Evolutionary conservation across 2,329 filamentous ascomycete genomes (phyloP).

Genomic region (Fusarium albosuccineum): DNA sequence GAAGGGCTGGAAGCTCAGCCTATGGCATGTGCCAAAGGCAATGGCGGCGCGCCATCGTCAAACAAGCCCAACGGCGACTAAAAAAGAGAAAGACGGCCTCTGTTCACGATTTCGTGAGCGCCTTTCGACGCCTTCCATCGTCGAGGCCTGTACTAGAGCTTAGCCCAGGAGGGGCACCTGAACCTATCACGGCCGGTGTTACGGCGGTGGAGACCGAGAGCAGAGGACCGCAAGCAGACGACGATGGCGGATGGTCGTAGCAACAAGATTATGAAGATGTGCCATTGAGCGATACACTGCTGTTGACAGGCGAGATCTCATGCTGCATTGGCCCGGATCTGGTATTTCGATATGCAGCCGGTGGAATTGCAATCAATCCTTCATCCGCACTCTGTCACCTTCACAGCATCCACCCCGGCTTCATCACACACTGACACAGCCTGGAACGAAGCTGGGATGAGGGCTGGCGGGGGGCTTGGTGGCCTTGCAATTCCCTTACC

Average conservation of each 20-base stretch:
- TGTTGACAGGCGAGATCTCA: slow-evolving; percentile 10
- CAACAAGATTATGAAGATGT: slow-evolving; percentile 17
- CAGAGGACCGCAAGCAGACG: slow-evolving; percentile 5
- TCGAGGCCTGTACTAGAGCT: slow-evolving; percentile 9
- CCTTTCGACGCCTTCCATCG: slow-evolving; percentile 9
- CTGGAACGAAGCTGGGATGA: slow-evolving; percentile 25
- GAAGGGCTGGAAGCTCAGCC: slow-evolving; percentile 36
- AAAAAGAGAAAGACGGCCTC: slow-evolving; percentile 10
- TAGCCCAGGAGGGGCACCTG: slow-evolving; percentile 1
- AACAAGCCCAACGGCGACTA: slow-evolving; percentile 26
- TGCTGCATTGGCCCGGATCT: slow-evolving; percentile 10
- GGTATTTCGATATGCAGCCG: slow-evolving; percentile 9
- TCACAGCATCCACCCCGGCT: not conserved
- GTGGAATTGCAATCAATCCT: slow-evolving; percentile 14
- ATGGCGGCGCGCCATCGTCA: slow-evolving; percentile 22
- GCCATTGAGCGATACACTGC: slow-evolving; percentile 4
- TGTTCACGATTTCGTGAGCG: slow-evolving; percentile 18
- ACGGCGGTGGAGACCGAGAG: slow-evolving; percentile 15
- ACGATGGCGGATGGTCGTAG: slow-evolving; percentile 6
- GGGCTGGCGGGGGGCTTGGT: slow-evolving; percentile 13
- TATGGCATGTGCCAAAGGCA: slow-evolving; percentile 13
- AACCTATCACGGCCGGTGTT: slow-evolving; percentile 28
- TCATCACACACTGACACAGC: slow-evolving; percentile 12
- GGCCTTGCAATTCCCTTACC: slow-evolving; percentile 29
- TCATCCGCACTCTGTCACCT: not conserved